Evolutionary conservation across 371 early-diverging fungal genomes (phyloP), one percentile per base, ranked within the genome.

Genomic region (Vairimorpha necatrix): DNA sequence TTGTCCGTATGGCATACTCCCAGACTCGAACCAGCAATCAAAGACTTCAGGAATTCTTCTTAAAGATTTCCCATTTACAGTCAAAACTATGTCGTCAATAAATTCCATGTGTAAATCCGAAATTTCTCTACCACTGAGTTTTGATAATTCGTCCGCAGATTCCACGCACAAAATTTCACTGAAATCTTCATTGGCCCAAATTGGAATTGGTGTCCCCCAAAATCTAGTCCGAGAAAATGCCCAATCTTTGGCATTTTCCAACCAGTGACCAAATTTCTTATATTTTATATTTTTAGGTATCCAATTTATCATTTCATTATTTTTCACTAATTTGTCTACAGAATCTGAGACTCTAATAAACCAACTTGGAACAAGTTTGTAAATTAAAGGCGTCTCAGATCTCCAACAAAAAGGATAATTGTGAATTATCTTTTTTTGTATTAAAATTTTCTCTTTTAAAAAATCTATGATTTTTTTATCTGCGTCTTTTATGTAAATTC

Each of bases 151-250:
- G 67, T 88, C 89, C 74, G 95, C 88, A 3, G 95, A 94, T 47
- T 96, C 98, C 76, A 98, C 83, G 84, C 94, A 95, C 30, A 96
- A 67, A 24, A 77, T 53, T 24, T 77, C 83, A 46, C 58, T 66
- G 24, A 88, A 89, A 84, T 96, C 96, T 1, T 92, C 94, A 82
- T 89, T 92, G 70, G 88, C 90, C 98, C 98, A 99, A 62, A 99
- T 84, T 32, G 99, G 99, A 62, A 99, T 93, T 67, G 99, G 99
- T 18, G 99, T 99, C 77, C 99, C 99, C 99, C 99, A 99, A 88
- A 93, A 99, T 79, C 99, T 90, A 87, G 92, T 95, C 84, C 99
- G 91, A 47, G 96, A 95, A 48, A 99, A 88, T 80, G 93, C 91
- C 99, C 99, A 99, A 87, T 99, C 99, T 76, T 93, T 90, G 28